Evolutionary conservation across 2,329 filamentous ascomycete species (phyloP).

Genomic region (Aureobasidium vineae): DNA sequence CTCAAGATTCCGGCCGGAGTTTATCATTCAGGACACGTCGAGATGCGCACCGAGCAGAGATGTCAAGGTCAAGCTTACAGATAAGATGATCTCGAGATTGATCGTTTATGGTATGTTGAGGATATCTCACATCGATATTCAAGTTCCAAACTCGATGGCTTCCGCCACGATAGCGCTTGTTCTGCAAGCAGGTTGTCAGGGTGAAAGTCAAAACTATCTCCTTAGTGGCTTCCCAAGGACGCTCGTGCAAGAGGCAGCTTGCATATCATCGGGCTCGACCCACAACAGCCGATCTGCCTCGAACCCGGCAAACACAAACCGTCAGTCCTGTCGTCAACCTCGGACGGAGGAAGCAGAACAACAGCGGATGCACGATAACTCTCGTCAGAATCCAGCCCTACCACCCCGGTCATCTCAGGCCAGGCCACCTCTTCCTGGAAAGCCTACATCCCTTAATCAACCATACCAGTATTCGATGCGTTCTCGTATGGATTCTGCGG

Average conservation of each 20-base stretch:
- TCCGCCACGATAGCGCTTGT: slow-evolving; percentile 1
- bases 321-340: background rate
- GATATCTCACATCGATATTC: background rate
- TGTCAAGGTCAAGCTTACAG: background rate
- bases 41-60: background rate
- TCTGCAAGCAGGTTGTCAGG: background rate
- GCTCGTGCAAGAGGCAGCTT: background rate
- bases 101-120: background rate
- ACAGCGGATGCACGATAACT: background rate
- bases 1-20: background rate
- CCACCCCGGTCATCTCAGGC: background rate
- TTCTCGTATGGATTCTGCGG: background rate
- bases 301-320: too few species aligned
- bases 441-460: background rate
- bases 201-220: background rate
- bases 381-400: background rate
- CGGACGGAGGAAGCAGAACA: too few species aligned
- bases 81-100: background rate
- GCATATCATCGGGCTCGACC: background rate
- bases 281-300: background rate
- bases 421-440: background rate
- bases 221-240: slow-evolving; percentile 9
- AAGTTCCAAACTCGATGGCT: slow-evolving; percentile 4
- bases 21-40: background rate
- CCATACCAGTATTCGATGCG: background rate